These are phyloP conservation scores for Mucor irregularis DNA, from an alignment of 371 early-diverging fungal species.

Conservation along the genomic window DNA sequence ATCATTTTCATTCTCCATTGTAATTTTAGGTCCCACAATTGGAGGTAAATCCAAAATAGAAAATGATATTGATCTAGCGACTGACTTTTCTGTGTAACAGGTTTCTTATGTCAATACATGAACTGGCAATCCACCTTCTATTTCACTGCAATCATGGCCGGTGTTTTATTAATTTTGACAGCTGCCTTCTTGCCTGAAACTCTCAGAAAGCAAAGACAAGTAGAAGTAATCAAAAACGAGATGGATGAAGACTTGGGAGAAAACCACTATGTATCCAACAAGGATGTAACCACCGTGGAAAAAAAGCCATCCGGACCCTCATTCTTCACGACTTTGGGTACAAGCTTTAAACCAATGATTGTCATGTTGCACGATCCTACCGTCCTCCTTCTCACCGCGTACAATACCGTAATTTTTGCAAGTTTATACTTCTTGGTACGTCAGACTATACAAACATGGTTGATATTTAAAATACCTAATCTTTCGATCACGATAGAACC, in stretches of 20 bases:
- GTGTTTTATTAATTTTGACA: conserved; percentile 6
- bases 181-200: conserved; percentile 17
- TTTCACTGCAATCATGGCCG: conserved; percentile 54
- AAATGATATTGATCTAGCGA: too few species aligned
- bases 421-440: conserved; percentile 30
- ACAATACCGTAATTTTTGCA: conserved; percentile 33
- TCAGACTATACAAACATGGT: too few species aligned
- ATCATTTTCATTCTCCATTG: conserved; percentile 22
- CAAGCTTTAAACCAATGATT: conserved; percentile 34
- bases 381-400: conserved; percentile 21
- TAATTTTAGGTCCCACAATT: conserved; percentile 58
- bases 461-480: too few species aligned
- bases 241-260: too few species aligned
- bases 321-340: not conserved
- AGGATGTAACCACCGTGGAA: too few species aligned
- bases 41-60: too few species aligned
- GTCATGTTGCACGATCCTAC: conserved; percentile 28
- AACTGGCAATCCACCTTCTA: conserved; percentile 71
- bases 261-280: too few species aligned
- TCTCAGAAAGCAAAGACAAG: conserved; percentile 9
- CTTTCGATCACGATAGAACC: too few species aligned
- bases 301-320: too few species aligned
- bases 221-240: not conserved
- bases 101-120: conserved; percentile 51
- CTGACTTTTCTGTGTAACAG: too few species aligned